phyloP scores from a whole-genome alignment of 2,329 filamentous ascomycete genomes.

The Ceratocystis diversiconidia region DNA sequence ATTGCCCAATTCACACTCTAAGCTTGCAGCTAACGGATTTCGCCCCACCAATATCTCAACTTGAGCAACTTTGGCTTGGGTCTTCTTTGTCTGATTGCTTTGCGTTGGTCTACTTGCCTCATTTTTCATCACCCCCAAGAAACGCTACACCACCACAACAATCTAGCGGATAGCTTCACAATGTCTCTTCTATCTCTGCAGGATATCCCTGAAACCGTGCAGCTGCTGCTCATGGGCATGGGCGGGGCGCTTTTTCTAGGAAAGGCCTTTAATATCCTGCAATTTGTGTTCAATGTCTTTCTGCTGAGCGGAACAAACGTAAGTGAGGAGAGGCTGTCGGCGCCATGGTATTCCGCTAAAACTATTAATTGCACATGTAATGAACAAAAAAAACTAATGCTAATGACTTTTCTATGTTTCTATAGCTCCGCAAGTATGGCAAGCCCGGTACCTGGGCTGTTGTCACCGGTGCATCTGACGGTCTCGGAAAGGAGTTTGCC shows the following conservation, averaged over 20 bases:
- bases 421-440: conserved; percentile 75
- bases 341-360: background rate
- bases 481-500: conserved; percentile 91
- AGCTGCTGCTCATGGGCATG: conserved; percentile 35
- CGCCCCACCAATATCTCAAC: conserved; percentile 7
- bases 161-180: background rate
- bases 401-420: conserved; percentile 4
- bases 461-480: conserved; percentile 89
- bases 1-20: background rate
- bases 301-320: conserved; percentile 50
- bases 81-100: background rate
- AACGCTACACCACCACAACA: background rate
- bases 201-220: conserved; percentile 31
- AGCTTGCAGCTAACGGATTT: background rate
- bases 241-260: conserved; percentile 45
- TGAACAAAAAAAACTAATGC: background rate
- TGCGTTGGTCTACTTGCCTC: background rate
- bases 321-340: conserved; percentile 23
- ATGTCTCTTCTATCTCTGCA: conserved; percentile 3
- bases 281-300: conserved; percentile 53
- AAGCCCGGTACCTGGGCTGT: conserved; percentile 87
- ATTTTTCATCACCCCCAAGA: background rate
- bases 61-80: background rate
- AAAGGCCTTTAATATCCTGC: conserved; percentile 44
- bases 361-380: too few relatives aligned